Conservation (phyloP, 2,329 filamentous ascomycete species). For the Fusarium siculi region DNA sequence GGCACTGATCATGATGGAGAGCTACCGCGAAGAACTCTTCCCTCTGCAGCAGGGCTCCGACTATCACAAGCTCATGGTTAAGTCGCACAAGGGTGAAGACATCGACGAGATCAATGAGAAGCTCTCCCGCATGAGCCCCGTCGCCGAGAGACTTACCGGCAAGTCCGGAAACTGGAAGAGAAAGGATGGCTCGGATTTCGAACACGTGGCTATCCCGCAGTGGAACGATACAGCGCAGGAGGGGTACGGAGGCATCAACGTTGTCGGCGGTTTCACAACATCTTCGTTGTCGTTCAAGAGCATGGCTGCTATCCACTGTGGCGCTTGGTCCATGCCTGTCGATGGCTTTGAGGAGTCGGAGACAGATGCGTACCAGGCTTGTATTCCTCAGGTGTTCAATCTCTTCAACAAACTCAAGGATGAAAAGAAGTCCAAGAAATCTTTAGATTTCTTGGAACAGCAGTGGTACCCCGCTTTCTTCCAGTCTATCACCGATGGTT, state of each 20-base stretch:
- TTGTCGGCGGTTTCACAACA: slow-evolving; percentile 54
- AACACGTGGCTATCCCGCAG: slow-evolving; percentile 43
- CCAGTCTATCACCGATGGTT: slow-evolving; percentile 51
- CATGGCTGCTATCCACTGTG: slow-evolving; percentile 55
- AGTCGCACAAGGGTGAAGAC: slow-evolving; percentile 45
- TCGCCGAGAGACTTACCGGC: slow-evolving; percentile 36
- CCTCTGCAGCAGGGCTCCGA: slow-evolving; percentile 55
- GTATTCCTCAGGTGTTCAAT: slow-evolving; percentile 52
- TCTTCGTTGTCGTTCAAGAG: slow-evolving; percentile 58
- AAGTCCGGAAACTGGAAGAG: slow-evolving; percentile 36
- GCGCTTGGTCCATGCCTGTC: slow-evolving; percentile 52
- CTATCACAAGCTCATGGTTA: slow-evolving; percentile 49
- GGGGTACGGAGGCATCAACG: slow-evolving; percentile 53
- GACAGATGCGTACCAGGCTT: slow-evolving; percentile 56
- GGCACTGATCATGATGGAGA: slow-evolving; percentile 58
- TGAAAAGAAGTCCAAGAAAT: slow-evolving; percentile 7
- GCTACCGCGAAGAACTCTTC: slow-evolving; percentile 58
- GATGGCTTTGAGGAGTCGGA: slow-evolving; percentile 55
- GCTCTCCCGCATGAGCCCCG: slow-evolving; percentile 36
- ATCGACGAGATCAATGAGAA: slow-evolving; percentile 40
- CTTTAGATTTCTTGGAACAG: slow-evolving; percentile 40
- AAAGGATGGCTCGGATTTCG: slow-evolving; percentile 40
- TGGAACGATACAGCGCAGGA: slow-evolving; percentile 37
- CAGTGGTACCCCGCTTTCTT: slow-evolving; percentile 50
- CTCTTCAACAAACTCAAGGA: slow-evolving; percentile 48